phyloP scores from a whole-genome alignment of 257 asterid genomes.

The Echium plantagineum region DNA sequence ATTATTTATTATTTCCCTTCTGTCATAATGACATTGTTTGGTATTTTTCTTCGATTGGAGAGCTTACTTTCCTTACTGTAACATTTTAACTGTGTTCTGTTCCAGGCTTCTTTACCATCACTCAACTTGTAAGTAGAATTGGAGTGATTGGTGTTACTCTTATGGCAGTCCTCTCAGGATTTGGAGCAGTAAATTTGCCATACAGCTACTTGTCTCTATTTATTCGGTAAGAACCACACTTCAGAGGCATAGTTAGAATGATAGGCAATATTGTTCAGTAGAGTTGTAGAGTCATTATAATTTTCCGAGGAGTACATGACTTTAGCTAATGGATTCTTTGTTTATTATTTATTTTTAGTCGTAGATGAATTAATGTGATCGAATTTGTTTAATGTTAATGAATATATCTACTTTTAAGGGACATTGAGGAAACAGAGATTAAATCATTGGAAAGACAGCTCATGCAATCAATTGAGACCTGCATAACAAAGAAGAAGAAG shows the following conservation, averaged over 20 bases:
- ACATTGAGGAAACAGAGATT: conserved; percentile 91
- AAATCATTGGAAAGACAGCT: conserved; percentile 89
- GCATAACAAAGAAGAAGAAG: conserved; percentile 87
- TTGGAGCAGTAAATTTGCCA: conserved; percentile 98
- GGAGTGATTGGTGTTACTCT: conserved; percentile 98
- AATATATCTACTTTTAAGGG: conserved; percentile 34
- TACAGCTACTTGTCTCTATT: conserved; percentile 92
- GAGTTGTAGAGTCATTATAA: neutral
- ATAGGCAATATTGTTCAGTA: neutral
- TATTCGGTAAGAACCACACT: conserved; percentile 56
- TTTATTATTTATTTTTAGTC: no score
- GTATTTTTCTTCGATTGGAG: neutral
- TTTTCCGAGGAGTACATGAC: neutral
- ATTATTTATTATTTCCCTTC: neutral
- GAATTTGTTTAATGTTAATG: conserved; percentile 4
- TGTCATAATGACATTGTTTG: neutral
- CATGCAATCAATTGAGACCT: conserved; percentile 93
- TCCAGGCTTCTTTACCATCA: conserved; percentile 89
- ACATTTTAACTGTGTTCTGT: conserved; percentile 7
- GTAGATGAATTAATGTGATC: no score
- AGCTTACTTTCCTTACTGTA: neutral
- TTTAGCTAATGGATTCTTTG: no score
- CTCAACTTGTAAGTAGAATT: conserved; percentile 94
- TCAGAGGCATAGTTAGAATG: conserved; percentile 3
- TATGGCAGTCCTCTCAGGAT: conserved; percentile 93